Base-by-base conservation (phyloP, 2,329 filamentous ascomycete species). In the Penicillium janthinellum region DNA sequence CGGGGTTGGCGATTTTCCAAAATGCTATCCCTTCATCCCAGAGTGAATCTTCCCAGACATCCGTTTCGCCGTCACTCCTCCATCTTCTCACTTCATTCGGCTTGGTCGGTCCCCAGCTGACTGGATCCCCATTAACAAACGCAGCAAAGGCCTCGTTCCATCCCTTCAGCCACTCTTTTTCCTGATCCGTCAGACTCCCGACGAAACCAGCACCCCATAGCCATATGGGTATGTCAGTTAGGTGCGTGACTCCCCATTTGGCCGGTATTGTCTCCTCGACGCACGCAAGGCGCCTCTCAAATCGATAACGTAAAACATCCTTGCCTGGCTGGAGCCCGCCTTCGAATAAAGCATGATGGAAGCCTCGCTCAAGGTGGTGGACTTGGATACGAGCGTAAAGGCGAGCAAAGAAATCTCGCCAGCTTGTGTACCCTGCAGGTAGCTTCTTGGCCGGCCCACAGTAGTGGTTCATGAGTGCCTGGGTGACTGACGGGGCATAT, bases 401-500 rank as follows among this genome's bases (percentile, higher is more conserved):
- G 25, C 15, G 39, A 45, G 15, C 53, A 34, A 55, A 47, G 39
- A 47, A 45, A 35, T 55, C 39, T 34, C 25, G 39, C 53, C 53
- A 55, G 28, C 41, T 55, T 28, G 39, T 47, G 28, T 47, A 55
- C 20, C 53, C 25, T 45, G 39, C 1, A 45, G 53, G 53, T 37
- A 55, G 53, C 28, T 4, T 55, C 7, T 55, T 47, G 5, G 53
- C n/a, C 10, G 53, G 53, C 39, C 39, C 41, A 11, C 35, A 37
- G 42, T 55, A 55, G 53, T 47, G 39, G 28, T 20, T 14, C 53
- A 55, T 45, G 25, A 55, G 53, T 37, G 39, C 53, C 14, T 45
- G 20, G 39, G 41, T 47, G 41, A 55, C 41, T 37, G 39, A 14
- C 14, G 53, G 39, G 25, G 53, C 39, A 59, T 83, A 83, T 63